Evolutionary conservation across 257 asterid genomes (phyloP).

Genomic region (Solanum piurae): DNA sequence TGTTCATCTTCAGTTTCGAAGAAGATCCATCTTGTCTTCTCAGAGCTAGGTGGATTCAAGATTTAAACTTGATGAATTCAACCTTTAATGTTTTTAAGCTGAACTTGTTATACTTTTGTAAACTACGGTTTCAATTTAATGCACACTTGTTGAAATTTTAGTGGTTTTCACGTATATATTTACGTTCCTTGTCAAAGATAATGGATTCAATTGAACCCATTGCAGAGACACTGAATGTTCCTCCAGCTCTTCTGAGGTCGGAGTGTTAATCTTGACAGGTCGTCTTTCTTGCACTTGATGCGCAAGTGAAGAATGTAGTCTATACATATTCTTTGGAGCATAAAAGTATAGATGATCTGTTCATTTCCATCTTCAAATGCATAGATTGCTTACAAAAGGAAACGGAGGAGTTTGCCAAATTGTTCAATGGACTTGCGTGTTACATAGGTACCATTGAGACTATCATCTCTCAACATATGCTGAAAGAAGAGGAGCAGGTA

Average conservation of each 20-base stretch:
- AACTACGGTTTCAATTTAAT: neutral
- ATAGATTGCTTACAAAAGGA: constrained; percentile 42
- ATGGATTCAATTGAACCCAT: neutral
- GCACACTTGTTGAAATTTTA: neutral
- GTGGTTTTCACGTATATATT: neutral
- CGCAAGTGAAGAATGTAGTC: constrained; percentile 54
- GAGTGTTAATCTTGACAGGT: constrained; percentile 44
- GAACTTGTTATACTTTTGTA: neutral
- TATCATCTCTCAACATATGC: constrained; percentile 69
- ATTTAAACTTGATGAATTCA: neutral
- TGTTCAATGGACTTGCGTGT: constrained; percentile 49
- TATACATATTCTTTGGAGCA: constrained; percentile 58
- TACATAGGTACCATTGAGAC: constrained; percentile 45
- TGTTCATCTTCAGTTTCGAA: neutral
- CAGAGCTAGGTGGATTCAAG: neutral
- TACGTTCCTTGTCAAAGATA: neutral
- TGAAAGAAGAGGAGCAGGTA: constrained; percentile 89
- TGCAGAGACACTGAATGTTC: neutral
- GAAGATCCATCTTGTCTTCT: neutral
- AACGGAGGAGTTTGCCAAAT: constrained; percentile 23
- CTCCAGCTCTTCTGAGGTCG: constrained; percentile 8
- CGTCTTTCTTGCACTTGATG: constrained; percentile 70
- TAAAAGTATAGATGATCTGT: constrained; percentile 43
- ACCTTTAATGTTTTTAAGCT: neutral
- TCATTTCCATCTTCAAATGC: constrained; percentile 34